Base-by-base conservation (phyloP, 2,329 filamentous ascomycete genomes). In the Penicillium sp. region DNA sequence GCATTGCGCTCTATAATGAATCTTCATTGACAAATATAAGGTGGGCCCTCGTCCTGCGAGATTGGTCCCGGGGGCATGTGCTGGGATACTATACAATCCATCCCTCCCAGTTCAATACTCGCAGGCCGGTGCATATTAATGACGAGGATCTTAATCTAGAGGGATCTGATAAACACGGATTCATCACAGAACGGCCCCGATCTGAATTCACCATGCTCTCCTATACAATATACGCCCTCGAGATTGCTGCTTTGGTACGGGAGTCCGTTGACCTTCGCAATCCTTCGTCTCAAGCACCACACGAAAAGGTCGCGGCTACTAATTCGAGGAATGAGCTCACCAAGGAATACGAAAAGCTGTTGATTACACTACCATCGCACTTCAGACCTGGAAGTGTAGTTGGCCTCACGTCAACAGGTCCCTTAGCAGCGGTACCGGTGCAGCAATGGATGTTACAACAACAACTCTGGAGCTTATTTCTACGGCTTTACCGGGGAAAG, bases 391-490 rank as follows among this genome's bases (percentile, higher is more conserved):
- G 52, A 19, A 62, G 55, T 35, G 52, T 39, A 1, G 42, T 56
- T 27, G 61, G 61, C 21, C 55, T 64, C 16, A 54, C 55, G 14
- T 52, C 55, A 42, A 49, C 48, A 3, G 60, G 61, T 29, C 53
- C 59, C 11, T 21, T 58, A 45, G 57, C 55, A 4, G 61, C 59
- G 5, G 57, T 60, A 26, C 60, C 60, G 6, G 55, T 62, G 7
- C 57, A 62, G 5, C 57, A 56, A 37, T 64, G 53, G 52, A 58
- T 64, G 55, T 39, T 64, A 19, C 59, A 64, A 42, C 60, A 64
- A 43, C 61, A 64, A 52, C 53, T 64, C 4, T 62, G 61, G 61
- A 56, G 55, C 27, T 29, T 64, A 24, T 46, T 62, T 21, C 57
- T 64, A 1, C 59, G 61, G 21, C 55, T 64, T 1, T 51, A 64